A percentile compares a stretch with the other conserved stretches of the same genome.
These are phyloP conservation scores for Canariomyces notabilis DNA, from an alignment of 2,329 filamentous ascomycete genomes.

Conservation along the genomic window DNA sequence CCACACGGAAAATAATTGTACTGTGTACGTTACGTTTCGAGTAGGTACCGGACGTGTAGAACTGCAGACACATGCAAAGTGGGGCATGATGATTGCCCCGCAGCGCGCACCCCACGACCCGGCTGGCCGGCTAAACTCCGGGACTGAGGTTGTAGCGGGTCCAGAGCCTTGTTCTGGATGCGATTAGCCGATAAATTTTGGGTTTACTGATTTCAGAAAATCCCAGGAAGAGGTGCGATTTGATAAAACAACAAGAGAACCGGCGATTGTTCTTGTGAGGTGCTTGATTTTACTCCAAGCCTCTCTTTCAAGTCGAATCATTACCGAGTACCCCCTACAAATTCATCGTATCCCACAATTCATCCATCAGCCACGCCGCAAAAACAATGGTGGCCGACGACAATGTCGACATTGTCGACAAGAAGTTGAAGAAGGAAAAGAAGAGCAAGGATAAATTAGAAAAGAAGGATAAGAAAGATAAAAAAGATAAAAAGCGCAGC, in stretches of 20 bases:
- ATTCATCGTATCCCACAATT: too few relatives aligned
- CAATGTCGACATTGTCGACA: constrained; percentile 19
- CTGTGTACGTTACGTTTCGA: too few relatives aligned
- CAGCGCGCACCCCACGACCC: constrained; percentile 4
- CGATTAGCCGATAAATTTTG: constrained; percentile 26
- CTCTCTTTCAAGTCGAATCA: neutral
- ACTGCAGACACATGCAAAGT: too few relatives aligned
- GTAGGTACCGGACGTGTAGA: too few relatives aligned
- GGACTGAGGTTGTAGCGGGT: constrained; percentile 11
- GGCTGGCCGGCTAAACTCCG: constrained; percentile 8
- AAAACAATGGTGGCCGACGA: constrained; percentile 23
- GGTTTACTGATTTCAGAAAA: constrained; percentile 18
- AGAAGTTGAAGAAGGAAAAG: constrained; percentile 34
- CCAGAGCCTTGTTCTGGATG: constrained; percentile 17
- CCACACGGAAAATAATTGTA: constrained; percentile 14
- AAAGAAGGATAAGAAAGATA: constrained; percentile 48
- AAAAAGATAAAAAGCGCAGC: constrained; percentile 52
- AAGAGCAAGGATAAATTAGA: constrained; percentile 36
- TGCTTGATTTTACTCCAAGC: neutral
- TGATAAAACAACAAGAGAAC: neutral
- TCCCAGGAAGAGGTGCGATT: constrained; percentile 15
- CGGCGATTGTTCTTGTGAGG: neutral
- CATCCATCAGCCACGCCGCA: too few relatives aligned
- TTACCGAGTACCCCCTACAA: too few relatives aligned
- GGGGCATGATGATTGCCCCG: constrained; percentile 17